Evolutionary conservation across 1,139 yeast species (phyloP).

Genomic region (Candida mesenterica): DNA sequence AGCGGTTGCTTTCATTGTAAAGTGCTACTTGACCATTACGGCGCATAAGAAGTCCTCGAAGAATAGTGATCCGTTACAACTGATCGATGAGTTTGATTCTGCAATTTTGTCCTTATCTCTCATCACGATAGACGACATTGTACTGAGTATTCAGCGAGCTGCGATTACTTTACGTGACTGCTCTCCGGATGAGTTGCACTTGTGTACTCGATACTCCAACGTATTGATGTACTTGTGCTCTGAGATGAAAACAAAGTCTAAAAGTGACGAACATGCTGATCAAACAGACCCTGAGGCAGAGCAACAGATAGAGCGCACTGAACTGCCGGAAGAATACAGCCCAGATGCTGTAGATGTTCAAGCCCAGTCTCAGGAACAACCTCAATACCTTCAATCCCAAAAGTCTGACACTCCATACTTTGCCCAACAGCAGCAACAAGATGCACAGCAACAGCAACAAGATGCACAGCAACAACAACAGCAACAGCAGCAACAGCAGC

Average conservation of each 20-base stretch:
- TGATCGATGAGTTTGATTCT: constrained; percentile 36
- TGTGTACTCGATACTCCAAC: constrained; percentile 78
- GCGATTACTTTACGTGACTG: constrained; percentile 78
- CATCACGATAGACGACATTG: constrained; percentile 68
- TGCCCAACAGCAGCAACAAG: constrained; percentile 4
- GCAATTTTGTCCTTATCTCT: constrained; percentile 60
- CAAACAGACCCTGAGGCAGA: constrained; percentile 6
- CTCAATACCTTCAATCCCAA: neutral
- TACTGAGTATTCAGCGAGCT: constrained; percentile 65
- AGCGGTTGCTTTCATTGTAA: constrained; percentile 87
- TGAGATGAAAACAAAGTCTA: constrained; percentile 56
- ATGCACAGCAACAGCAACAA: constrained; percentile 5
- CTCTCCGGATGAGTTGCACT: constrained; percentile 85
- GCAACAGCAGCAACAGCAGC: constrained; percentile 5
- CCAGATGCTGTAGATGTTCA: constrained; percentile 1
- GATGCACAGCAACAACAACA: constrained; percentile 9
- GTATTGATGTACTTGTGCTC: constrained; percentile 76
- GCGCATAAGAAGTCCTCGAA: constrained; percentile 32
- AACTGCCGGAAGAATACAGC: neutral
- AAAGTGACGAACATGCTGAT: constrained; percentile 16
- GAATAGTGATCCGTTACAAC: constrained; percentile 7
- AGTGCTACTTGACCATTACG: constrained; percentile 71
- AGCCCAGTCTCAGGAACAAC: neutral
- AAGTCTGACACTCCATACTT: neutral
- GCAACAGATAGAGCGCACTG: neutral